A percentile compares a stretch with the other conserved stretches of the same genome.
These are phyloP conservation scores for Sphaerulina vaccinii DNA, from an alignment of 2,329 filamentous ascomycete species.

Conservation along the genomic window DNA sequence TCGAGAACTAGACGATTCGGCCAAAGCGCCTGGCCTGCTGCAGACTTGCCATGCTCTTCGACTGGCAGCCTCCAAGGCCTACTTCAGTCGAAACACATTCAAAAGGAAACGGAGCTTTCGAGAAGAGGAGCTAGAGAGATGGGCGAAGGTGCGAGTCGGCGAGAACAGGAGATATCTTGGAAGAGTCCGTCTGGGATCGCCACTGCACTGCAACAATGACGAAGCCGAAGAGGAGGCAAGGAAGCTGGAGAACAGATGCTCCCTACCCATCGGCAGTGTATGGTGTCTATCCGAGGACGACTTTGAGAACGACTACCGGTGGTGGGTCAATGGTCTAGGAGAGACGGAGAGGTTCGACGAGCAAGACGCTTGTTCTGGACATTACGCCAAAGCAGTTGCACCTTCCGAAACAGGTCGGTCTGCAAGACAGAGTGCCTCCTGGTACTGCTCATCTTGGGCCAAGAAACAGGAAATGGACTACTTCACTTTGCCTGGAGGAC, in stretches of 20 bases:
- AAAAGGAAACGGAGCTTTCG: slow-evolving; percentile 16
- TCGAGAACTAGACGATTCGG: slow-evolving; percentile 7
- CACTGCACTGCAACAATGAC: slow-evolving; percentile 17
- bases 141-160: slow-evolving; percentile 14
- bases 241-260: slow-evolving; percentile 13
- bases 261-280: slow-evolving; percentile 11
- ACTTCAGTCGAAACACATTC: slow-evolving; percentile 20
- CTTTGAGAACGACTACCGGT: slow-evolving; percentile 16
- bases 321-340: slow-evolving; percentile 19
- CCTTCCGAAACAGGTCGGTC: background rate
- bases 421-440: slow-evolving; percentile 6
- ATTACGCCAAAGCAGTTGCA: background rate
- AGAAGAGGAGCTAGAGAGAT: slow-evolving; percentile 13
- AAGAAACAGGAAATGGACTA: slow-evolving; percentile 8
- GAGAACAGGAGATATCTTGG: slow-evolving; percentile 16
- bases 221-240: slow-evolving; percentile 16
- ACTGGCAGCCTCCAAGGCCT: slow-evolving; percentile 7
- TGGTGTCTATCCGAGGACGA: slow-evolving; percentile 18
- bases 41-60: slow-evolving; percentile 17
- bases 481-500: slow-evolving; percentile 13
- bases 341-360: slow-evolving; percentile 14
- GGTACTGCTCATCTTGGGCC: slow-evolving; percentile 17
- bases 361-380: background rate
- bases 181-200: slow-evolving; percentile 9
- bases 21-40: slow-evolving; percentile 13